A percentile compares a stretch with the other conserved stretches of the same genome.
phyloP scores from a whole-genome alignment of 257 asterid species.

The Verbascum thapsus region DNA sequence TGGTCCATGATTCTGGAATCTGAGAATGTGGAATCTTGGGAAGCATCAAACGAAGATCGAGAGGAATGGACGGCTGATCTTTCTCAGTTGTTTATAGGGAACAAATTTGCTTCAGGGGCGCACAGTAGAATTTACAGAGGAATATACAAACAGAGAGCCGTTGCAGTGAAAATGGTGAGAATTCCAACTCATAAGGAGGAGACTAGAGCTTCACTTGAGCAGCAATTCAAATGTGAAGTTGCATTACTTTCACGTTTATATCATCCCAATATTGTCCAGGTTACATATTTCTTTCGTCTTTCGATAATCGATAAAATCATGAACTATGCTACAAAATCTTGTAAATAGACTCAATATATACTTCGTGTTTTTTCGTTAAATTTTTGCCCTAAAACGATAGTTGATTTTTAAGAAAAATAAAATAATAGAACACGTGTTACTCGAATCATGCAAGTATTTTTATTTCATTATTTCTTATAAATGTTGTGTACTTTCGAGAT shows the following conservation, averaged over 20 bases:
- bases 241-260: conserved; percentile 64
- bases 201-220: conserved; percentile 47
- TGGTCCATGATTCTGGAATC: conserved; percentile 98
- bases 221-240: conserved; percentile 64
- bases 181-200: conserved; percentile 68
- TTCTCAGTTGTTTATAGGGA: conserved; percentile 79
- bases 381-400: too few species aligned
- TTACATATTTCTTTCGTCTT: conserved; percentile 11
- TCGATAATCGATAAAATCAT: neutral
- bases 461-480: too few species aligned
- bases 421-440: too few species aligned
- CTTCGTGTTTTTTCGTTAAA: too few species aligned
- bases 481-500: too few species aligned
- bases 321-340: too few species aligned
- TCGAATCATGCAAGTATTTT: too few species aligned
- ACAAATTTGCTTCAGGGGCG: conserved; percentile 83
- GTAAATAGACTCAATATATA: too few species aligned
- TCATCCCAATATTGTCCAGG: conserved; percentile 77
- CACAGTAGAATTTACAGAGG: conserved; percentile 83
- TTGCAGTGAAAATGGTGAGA: conserved; percentile 83
- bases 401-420: too few species aligned
- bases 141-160: conserved; percentile 74
- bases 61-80: conserved; percentile 85
- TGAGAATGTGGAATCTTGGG: conserved; percentile 86
- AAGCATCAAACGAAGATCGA: conserved; percentile 57